A percentile compares a stretch with the other conserved stretches of the same genome.
These are phyloP conservation scores for Cystobasidiaceae sp. DNA, from an alignment of 1,284 basidiomycete species.

Conservation along the genomic window DNA sequence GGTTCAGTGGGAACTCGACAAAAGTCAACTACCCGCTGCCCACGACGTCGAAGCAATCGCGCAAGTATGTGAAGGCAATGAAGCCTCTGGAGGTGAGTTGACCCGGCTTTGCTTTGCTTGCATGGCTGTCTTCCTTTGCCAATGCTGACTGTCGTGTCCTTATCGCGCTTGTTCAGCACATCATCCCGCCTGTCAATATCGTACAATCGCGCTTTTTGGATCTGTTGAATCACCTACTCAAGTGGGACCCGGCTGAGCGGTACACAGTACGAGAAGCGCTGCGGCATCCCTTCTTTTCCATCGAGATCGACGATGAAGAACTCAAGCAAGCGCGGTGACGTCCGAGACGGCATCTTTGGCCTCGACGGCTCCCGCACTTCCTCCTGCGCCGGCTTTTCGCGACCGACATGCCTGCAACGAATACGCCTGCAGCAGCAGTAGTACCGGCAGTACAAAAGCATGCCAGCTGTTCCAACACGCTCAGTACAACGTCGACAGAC, in stretches of 20 bases:
- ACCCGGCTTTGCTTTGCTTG: not conserved
- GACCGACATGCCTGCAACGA: no score
- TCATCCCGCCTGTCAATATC: conserved; percentile 67
- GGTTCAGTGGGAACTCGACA: conserved; percentile 70
- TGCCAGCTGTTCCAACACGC: no score
- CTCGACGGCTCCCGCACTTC: no score
- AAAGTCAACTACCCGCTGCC: conserved; percentile 89
- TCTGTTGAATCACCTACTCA: conserved; percentile 79
- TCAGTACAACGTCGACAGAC: no score
- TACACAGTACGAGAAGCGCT: conserved; percentile 81
- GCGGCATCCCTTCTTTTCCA: conserved; percentile 70
- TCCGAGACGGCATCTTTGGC: not conserved
- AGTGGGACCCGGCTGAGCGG: conserved; percentile 83
- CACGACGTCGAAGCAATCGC: conserved; percentile 77
- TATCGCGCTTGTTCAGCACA: conserved; percentile 56
- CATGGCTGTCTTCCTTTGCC: no score
- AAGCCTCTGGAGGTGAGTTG: conserved; percentile 64
- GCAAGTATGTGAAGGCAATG: conserved; percentile 87
- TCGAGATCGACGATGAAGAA: conserved; percentile 33
- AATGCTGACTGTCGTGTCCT: no score
- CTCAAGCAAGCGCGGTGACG: conserved; percentile 11
- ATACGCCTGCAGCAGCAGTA: no score
- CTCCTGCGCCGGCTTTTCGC: not conserved
- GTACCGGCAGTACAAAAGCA: no score
- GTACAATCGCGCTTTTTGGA: conserved; percentile 69